Percentiles rank a stretch among this genome's conserved stretches.
Evolutionary conservation across 257 asterid species (phyloP).

Genomic region (Henckelia pumila): DNA sequence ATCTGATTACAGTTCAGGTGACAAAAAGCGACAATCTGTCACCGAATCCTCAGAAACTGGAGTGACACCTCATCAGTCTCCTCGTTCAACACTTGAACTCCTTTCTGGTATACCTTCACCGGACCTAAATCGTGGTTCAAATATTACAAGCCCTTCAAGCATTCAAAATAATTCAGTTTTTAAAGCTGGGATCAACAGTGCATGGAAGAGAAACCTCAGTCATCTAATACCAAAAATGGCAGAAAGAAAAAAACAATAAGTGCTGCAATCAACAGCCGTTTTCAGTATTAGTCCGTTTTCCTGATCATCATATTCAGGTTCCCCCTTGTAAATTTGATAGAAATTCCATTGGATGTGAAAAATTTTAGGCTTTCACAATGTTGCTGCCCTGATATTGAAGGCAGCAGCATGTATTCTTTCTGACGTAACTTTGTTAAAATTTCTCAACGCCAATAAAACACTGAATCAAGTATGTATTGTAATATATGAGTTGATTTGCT

Average conservation of each 20-base stretch:
- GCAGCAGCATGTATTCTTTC: conserved; percentile 18
- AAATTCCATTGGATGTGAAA: not conserved
- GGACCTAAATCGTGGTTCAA: conserved; percentile 35
- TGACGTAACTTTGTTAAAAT: not conserved
- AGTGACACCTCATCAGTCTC: conserved; percentile 44
- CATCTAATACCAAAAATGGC: conserved; percentile 30
- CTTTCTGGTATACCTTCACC: conserved; percentile 41
- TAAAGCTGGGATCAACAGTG: conserved; percentile 27
- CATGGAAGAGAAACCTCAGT: conserved; percentile 38
- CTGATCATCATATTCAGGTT: not conserved
- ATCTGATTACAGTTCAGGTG: conserved; percentile 33
- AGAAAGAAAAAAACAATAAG: conserved; percentile 22
- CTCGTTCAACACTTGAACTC: conserved; percentile 53
- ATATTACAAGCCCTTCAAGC: conserved; percentile 31
- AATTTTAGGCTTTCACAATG: not conserved
- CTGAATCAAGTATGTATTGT: not conserved
- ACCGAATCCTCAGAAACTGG: conserved; percentile 34
- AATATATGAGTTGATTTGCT: not conserved
- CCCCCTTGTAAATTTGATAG: not conserved
- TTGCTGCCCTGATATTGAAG: conserved; percentile 15
- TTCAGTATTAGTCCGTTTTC: conserved; percentile 13
- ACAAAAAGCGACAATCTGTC: conserved; percentile 37
- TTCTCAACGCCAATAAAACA: not conserved
- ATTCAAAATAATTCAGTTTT: conserved; percentile 22
- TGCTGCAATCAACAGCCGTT: conserved; percentile 23